phyloP scores from a whole-genome alignment of 495 filamentous ascomycete genomes.

The Aspergillus haitiensis region DNA sequence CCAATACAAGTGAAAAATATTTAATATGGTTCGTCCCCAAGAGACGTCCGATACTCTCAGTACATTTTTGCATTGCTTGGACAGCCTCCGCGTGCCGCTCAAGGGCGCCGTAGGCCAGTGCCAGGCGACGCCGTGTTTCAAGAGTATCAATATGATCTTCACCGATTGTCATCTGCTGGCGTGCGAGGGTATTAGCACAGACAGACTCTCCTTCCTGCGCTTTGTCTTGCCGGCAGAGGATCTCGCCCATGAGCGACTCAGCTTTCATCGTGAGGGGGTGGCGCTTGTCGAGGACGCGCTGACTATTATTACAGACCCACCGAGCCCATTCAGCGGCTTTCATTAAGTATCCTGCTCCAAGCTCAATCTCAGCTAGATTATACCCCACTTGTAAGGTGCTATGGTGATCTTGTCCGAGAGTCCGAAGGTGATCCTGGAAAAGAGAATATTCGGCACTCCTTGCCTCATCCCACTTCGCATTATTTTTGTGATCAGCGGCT shows the following conservation, averaged over 20 bases:
- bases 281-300: conserved; percentile 34
- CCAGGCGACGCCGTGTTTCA: conserved; percentile 36
- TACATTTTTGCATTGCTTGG: conserved; percentile 29
- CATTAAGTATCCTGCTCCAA: conserved; percentile 29
- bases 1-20: conserved; percentile 26
- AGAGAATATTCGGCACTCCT: conserved; percentile 36
- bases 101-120: conserved; percentile 28
- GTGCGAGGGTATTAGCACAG: conserved; percentile 38
- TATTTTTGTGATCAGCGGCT: conserved; percentile 34
- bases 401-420: conserved; percentile 37
- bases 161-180: conserved; percentile 42
- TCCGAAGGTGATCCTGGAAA: conserved; percentile 39
- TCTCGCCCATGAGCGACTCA: conserved; percentile 37
- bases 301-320: conserved; percentile 37
- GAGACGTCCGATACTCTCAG: conserved; percentile 25
- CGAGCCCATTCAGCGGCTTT: conserved; percentile 36
- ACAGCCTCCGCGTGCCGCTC: conserved; percentile 31
- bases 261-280: conserved; percentile 38
- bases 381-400: conserved; percentile 37
- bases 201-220: conserved; percentile 37
- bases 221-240: conserved; percentile 32
- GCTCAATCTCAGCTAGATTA: conserved; percentile 35
- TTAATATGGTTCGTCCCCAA: conserved; percentile 38
- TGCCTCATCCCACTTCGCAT: conserved; percentile 35
- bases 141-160: conserved; percentile 40